Percentiles rank a stretch among this genome's conserved stretches.
phyloP scores from a whole-genome alignment of 306 rosid species.

The Lathyrus sativus region DNA sequence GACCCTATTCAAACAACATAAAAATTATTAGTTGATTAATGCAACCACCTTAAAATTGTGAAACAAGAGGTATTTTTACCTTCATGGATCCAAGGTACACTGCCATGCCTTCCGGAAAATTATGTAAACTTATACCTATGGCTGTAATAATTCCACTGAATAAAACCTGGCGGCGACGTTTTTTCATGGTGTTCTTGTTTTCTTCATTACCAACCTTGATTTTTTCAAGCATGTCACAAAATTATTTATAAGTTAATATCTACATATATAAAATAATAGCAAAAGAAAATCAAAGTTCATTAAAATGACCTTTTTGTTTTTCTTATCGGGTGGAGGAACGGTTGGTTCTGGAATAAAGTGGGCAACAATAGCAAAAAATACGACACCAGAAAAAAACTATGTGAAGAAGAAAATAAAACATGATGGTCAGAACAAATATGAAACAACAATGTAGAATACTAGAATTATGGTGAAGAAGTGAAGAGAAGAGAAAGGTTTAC shows the following conservation, averaged over 20 bases:
- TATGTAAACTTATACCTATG: conserved; percentile 93
- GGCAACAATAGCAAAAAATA: conserved; percentile 79
- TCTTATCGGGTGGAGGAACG: conserved; percentile 67
- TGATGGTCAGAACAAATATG: conserved; percentile 26
- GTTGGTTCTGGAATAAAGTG: conserved; percentile 83
- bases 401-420: conserved; percentile 36
- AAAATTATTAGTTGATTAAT: not conserved
- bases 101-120: conserved; percentile 99
- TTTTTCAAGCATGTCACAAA: conserved; percentile 42
- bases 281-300: conserved; percentile 12
- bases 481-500: conserved; percentile 46
- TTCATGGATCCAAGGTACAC: conserved; percentile 95
- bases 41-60: conserved; percentile 4
- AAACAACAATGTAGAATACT: conserved; percentile 1
- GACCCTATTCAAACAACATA: conserved; percentile 56
- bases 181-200: conserved; percentile 74
- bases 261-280: not conserved
- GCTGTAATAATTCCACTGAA: conserved; percentile 84
- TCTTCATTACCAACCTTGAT: conserved; percentile 69
- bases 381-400: conserved; percentile 92
- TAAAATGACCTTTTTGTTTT: conserved; percentile 58
- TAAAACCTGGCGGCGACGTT: conserved; percentile 86
- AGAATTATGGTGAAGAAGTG: conserved; percentile 17
- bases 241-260: conserved; percentile 38
- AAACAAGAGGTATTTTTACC: conserved; percentile 47